A percentile compares a stretch with the other conserved stretches of the same genome.
Evolutionary conservation across 2,329 filamentous ascomycete species (phyloP).

Genomic region (Capronia americana): DNA sequence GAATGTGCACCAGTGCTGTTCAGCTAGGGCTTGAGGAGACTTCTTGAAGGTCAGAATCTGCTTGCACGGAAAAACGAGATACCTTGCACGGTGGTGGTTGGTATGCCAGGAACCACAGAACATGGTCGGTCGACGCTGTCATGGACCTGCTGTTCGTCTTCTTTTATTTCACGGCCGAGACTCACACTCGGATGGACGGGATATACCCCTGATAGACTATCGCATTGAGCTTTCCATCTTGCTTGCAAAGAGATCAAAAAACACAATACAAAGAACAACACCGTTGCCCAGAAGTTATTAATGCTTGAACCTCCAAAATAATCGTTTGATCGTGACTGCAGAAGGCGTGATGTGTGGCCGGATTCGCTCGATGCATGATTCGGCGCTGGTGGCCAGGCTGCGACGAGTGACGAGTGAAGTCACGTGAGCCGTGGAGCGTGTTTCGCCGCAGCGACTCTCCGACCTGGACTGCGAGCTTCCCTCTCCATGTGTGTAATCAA

Average conservation of each 20-base stretch:
- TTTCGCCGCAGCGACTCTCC: slow-evolving; percentile 26
- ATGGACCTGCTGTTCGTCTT: slow-evolving; percentile 22
- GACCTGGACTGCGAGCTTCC: slow-evolving; percentile 14
- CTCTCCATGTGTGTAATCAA: slow-evolving; percentile 21
- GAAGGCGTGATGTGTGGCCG: neutral
- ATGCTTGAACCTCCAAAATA: neutral
- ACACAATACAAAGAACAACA: slow-evolving; percentile 4
- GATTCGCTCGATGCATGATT: neutral
- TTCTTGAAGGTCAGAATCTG: slow-evolving; percentile 8
- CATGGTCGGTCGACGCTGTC: slow-evolving; percentile 23
- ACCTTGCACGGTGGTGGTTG: slow-evolving; percentile 22
- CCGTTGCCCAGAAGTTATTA: neutral
- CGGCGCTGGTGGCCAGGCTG: slow-evolving; percentile 27
- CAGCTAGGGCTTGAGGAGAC: slow-evolving; percentile 10
- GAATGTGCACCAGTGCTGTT: slow-evolving; percentile 17
- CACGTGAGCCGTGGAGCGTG: slow-evolving; percentile 2
- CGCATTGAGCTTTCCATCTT: slow-evolving; percentile 8
- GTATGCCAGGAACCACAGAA: slow-evolving; percentile 23
- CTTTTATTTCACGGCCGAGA: slow-evolving; percentile 22
- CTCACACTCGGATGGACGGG: slow-evolving; percentile 18
- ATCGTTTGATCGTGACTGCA: neutral
- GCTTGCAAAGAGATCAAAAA: neutral
- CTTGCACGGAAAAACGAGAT: slow-evolving; percentile 13
- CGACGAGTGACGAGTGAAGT: slow-evolving; percentile 29
- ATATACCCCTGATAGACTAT: slow-evolving; percentile 36